A percentile compares a stretch with the other conserved stretches of the same genome.
phyloP scores from a whole-genome alignment of 2,329 filamentous ascomycete genomes.

The Magnaporthiopsis poae region DNA sequence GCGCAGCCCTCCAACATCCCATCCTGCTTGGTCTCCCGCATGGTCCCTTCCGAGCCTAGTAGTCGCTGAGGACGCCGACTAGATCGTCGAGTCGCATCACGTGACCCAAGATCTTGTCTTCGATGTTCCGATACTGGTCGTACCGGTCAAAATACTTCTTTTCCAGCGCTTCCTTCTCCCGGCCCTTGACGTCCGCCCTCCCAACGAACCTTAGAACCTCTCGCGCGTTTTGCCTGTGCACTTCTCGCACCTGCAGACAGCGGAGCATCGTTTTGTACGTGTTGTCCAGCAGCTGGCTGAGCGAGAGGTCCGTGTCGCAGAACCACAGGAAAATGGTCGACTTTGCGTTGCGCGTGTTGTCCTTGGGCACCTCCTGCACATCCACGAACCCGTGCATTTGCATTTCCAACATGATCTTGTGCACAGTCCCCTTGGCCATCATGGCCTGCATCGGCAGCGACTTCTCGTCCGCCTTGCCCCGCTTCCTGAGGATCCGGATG shows the following conservation, averaged over 20 bases:
- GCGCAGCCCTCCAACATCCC: neutral
- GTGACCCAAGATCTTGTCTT: constrained; percentile 68
- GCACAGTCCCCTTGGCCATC: constrained; percentile 75
- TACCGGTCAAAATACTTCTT: constrained; percentile 61
- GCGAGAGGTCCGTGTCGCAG: constrained; percentile 67
- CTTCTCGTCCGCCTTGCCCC: constrained; percentile 93
- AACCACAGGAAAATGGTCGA: constrained; percentile 87
- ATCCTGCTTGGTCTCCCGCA: neutral
- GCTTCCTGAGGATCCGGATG: constrained; percentile 72
- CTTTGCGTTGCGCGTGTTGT: constrained; percentile 69
- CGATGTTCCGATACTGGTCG: constrained; percentile 49
- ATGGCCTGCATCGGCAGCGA: constrained; percentile 70
- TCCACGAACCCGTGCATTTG: constrained; percentile 80
- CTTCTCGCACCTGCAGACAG: constrained; percentile 67
- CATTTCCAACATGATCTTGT: constrained; percentile 74
- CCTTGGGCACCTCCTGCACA: constrained; percentile 86
- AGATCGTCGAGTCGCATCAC: constrained; percentile 74
- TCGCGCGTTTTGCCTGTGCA: constrained; percentile 62
- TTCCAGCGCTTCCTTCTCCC: constrained; percentile 70
- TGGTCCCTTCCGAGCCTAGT: constrained; percentile 28
- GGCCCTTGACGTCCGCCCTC: constrained; percentile 74
- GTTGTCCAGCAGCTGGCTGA: constrained; percentile 63
- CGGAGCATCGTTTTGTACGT: constrained; percentile 85
- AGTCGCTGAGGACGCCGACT: constrained; percentile 74
- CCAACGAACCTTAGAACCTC: constrained; percentile 72